Percentiles rank a stretch among this genome's conserved stretches.
phyloP scores from a whole-genome alignment of 306 rosid species.

The Hippophae gyantsensis region DNA sequence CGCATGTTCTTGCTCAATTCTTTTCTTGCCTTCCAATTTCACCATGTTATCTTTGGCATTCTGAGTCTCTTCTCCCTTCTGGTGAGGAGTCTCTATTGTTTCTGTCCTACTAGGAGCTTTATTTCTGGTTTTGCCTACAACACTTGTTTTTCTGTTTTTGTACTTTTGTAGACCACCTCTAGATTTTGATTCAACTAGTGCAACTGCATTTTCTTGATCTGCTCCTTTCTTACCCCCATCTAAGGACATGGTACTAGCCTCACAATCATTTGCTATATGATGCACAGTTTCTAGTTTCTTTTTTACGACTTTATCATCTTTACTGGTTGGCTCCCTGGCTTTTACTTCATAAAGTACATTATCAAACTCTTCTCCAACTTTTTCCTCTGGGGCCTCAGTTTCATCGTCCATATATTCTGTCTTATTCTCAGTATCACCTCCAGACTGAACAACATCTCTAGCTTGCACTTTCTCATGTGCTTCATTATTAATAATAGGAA shows the following conservation, averaged over 20 bases:
- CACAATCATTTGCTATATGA: slow-evolving; percentile 13
- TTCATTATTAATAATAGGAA: slow-evolving; percentile 22
- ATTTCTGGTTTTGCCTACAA: slow-evolving; percentile 32
- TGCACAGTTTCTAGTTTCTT: slow-evolving; percentile 24
- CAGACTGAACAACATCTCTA: slow-evolving; percentile 17
- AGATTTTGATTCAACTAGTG: slow-evolving; percentile 27
- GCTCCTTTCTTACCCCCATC: slow-evolving; percentile 21
- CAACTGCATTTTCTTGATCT: slow-evolving; percentile 18
- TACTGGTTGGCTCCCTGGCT: slow-evolving; percentile 13
- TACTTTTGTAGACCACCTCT: slow-evolving; percentile 24
- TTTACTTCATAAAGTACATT: slow-evolving; percentile 21
- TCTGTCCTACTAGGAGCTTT: slow-evolving; percentile 15
- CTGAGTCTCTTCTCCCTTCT: slow-evolving; percentile 19
- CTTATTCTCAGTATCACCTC: slow-evolving; percentile 18
- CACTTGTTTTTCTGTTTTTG: slow-evolving; percentile 24
- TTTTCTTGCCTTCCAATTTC: slow-evolving; percentile 19
- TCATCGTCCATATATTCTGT: slow-evolving; percentile 49
- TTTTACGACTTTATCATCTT: slow-evolving; percentile 15
- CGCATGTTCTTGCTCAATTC: not conserved
- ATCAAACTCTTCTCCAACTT: slow-evolving; percentile 30
- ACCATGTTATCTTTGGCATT: slow-evolving; percentile 6
- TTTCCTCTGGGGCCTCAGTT: slow-evolving; percentile 63
- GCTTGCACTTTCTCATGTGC: slow-evolving; percentile 15
- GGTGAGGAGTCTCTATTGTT: slow-evolving; percentile 21
- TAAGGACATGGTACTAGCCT: slow-evolving; percentile 18